A percentile compares a stretch with the other conserved stretches of the same genome.
These are phyloP conservation scores for Angomonas ambiguus DNA, from an alignment of 208 protist species.

Conservation along the genomic window DNA sequence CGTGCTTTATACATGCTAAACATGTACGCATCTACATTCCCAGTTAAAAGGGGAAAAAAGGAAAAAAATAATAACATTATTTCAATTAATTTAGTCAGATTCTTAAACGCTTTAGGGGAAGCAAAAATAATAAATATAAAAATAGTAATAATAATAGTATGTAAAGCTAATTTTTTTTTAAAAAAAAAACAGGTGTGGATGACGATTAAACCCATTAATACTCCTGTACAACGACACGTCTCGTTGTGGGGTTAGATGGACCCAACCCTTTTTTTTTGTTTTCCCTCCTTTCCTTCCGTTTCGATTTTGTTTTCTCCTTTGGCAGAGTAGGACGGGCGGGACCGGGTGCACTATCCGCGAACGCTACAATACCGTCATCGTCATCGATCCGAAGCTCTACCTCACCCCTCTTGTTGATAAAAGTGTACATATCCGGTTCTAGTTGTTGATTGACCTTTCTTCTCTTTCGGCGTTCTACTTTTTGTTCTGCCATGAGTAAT, in stretches of 20 bases:
- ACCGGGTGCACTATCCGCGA: conserved; percentile 20
- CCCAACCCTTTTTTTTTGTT: conserved; percentile 45
- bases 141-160: conserved; percentile 1
- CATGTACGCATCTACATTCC: too few species aligned
- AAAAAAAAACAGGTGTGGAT: conserved; percentile 20
- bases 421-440: conserved; percentile 60
- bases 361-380: conserved; percentile 81
- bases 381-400: conserved; percentile 84
- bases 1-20: too few species aligned
- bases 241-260: conserved; percentile 55
- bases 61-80: background rate
- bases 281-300: conserved; percentile 64
- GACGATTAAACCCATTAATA: conserved; percentile 27
- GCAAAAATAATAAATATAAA: conserved; percentile 8
- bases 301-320: conserved; percentile 48
- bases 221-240: conserved; percentile 53
- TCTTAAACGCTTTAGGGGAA: background rate
- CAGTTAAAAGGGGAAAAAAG: background rate
- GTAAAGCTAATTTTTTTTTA: conserved; percentile 5
- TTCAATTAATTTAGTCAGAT: background rate
- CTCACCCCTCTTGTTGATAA: conserved; percentile 74
- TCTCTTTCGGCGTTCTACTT: conserved; percentile 36
- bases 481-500: conserved; percentile 27
- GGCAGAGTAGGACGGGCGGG: background rate
- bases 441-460: conserved; percentile 75